Conservation (phyloP, 768 basidiomycete species). For the Hericium rajendrae region DNA sequence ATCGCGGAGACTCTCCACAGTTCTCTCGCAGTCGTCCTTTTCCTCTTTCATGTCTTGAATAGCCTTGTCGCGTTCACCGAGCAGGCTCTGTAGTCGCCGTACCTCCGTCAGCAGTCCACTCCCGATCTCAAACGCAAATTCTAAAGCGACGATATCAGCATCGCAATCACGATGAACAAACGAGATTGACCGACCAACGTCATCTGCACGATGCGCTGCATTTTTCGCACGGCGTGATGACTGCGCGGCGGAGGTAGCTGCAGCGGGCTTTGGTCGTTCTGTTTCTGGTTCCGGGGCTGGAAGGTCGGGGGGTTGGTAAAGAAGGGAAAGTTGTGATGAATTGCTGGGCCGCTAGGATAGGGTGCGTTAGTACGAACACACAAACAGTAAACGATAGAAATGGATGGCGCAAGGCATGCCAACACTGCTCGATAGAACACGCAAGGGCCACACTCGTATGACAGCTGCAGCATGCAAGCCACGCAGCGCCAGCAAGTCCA, state of each 20-base stretch:
- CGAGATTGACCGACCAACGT: slow-evolving; percentile 55
- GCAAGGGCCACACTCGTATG: too few relatives aligned
- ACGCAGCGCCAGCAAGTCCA: too few relatives aligned
- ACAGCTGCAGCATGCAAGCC: too few relatives aligned
- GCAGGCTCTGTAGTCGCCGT: slow-evolving; percentile 78
- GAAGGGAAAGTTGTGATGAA: slow-evolving; percentile 20
- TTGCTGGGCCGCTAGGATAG: slow-evolving; percentile 15
- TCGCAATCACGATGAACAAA: neutral
- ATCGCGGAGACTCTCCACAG: slow-evolving; percentile 60
- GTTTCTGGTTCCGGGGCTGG: slow-evolving; percentile 39
- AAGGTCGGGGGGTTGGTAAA: slow-evolving; percentile 29
- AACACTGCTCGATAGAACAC: too few relatives aligned
- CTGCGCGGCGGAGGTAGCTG: slow-evolving; percentile 72
- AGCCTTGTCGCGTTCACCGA: slow-evolving; percentile 87
- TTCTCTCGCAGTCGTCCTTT: slow-evolving; percentile 79
- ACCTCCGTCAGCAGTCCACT: slow-evolving; percentile 88
- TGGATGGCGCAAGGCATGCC: too few relatives aligned
- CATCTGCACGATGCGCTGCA: slow-evolving; percentile 81
- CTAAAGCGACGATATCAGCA: slow-evolving; percentile 29
- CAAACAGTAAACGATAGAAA: too few relatives aligned
- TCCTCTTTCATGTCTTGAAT: slow-evolving; percentile 89
- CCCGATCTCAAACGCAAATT: slow-evolving; percentile 98
- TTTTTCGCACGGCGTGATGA: slow-evolving; percentile 81
- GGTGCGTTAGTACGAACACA: too few relatives aligned
- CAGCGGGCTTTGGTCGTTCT: slow-evolving; percentile 50